Base-by-base conservation (phyloP, 345 rosid genomes). In the Abelmoschus esculentus region DNA sequence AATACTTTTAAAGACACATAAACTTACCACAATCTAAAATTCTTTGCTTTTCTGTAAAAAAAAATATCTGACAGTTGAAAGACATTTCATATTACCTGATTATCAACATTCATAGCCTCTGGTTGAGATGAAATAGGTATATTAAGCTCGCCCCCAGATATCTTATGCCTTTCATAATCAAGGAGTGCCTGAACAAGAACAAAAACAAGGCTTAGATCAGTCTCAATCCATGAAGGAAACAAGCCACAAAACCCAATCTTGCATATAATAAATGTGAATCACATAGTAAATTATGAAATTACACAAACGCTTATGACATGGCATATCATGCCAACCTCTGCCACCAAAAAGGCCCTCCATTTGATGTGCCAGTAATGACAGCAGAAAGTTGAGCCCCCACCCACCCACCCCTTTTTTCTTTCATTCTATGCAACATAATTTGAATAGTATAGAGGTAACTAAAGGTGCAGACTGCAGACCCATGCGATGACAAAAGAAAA, bases 131-230 rank as follows among this genome's bases (percentile, higher is more conserved):
- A 73, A 81, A 82, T 72, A 58, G 86, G 82, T 69, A 81, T 59
- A 60, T 65, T 78, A 68, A 84, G 79, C 82, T 89, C 97, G 70
- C 92, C 93, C 64, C 79, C 83, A 60, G 36, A 53, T 59, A 76
- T 84, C 78, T 87, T 88, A 66, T 84, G 90, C 81, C 89, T 87
- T 79, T 93, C 97, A 79, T 86, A 93, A 66, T 93, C 98, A 70
- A 93, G 92, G 50, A 93, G 96, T 34, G 95, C 89, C 98, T 93
- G 76, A 42, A 63, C 60, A 79, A 58, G 15, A 26, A 61, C 12
- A 55, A 46, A 52, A 14, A 71, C 17, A 31, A 13, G 55, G 13
- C 18, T 54, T 69, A 52, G 15, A 74, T 54, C 72, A 18, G 70
- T 5, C 57, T 31, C 56, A 15, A 29, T 32, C 28, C 8, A 14